Conservation (phyloP, 768 basidiomycete species). For the Pholiota molesta region DNA sequence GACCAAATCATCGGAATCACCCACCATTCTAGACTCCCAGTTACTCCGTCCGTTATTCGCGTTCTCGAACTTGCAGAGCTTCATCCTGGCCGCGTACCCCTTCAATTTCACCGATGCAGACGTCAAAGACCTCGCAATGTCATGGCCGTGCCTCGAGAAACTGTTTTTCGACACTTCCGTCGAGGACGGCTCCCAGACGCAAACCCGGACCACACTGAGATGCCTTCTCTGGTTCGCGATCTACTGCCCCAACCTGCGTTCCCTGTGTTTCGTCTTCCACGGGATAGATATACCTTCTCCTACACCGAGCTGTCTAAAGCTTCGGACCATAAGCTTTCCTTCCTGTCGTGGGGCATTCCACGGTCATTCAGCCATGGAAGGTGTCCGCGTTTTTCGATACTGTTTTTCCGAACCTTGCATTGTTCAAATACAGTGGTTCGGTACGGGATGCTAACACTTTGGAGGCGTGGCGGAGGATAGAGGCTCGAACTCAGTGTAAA, state of each 20-base stretch:
- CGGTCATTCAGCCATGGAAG: neutral
- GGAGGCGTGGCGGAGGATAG: neutral
- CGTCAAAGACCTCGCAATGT: too few relatives aligned
- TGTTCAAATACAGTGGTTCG: neutral
- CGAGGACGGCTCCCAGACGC: neutral
- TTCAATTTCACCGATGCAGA: too few relatives aligned
- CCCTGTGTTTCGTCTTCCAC: neutral
- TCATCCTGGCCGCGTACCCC: too few relatives aligned
- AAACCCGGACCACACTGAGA: neutral
- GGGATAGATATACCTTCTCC: neutral
- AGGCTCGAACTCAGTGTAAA: too few relatives aligned
- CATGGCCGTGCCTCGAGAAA: too few relatives aligned
- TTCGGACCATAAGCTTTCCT: neutral
- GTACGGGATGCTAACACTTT: neutral
- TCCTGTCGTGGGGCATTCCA: neutral
- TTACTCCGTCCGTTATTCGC: too few relatives aligned
- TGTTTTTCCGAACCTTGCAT: neutral
- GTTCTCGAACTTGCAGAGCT: too few relatives aligned
- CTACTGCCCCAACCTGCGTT: neutral
- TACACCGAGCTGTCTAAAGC: neutral
- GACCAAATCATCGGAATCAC: too few relatives aligned
- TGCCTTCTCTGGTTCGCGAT: neutral
- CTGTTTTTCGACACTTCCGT: too few relatives aligned
- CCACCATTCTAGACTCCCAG: too few relatives aligned
- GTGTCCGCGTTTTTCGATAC: neutral